Evolutionary conservation across 2,329 filamentous ascomycete genomes (phyloP).

Genomic region (Ilyonectria robusta): DNA sequence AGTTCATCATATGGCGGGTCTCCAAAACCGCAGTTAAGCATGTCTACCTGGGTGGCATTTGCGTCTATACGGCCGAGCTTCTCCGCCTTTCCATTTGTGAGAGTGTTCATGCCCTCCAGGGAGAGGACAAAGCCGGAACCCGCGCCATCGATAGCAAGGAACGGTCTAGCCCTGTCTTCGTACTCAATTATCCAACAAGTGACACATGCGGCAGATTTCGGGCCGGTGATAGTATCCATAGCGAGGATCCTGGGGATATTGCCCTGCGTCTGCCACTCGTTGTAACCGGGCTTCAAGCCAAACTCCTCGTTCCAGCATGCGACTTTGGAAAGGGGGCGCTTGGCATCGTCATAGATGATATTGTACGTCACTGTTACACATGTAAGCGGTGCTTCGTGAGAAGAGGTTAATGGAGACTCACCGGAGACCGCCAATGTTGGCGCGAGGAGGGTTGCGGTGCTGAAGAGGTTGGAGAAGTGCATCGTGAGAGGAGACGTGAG

Average conservation of each 20-base stretch:
- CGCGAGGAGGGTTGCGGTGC: background rate
- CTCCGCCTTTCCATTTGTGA: conserved; percentile 6
- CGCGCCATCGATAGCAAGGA: conserved; percentile 1
- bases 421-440: background rate
- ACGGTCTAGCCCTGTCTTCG: background rate
- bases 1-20: background rate
- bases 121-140: conserved; percentile 1
- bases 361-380: background rate
- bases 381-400: background rate
- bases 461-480: background rate
- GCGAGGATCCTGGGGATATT: conserved; percentile 1
- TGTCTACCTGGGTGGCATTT: conserved; percentile 1
- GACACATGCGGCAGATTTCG: background rate
- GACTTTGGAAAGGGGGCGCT: background rate
- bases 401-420: background rate
- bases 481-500: background rate
- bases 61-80: background rate
- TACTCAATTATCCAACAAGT: conserved; percentile 10
- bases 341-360: background rate
- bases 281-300: background rate
- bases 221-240: background rate
- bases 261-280: background rate
- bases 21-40: conserved; percentile 5
- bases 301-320: background rate
- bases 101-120: conserved; percentile 9